Conservation (phyloP, 192 early-diverging fungal genomes). For the Backusella liffmaniae region DNA sequence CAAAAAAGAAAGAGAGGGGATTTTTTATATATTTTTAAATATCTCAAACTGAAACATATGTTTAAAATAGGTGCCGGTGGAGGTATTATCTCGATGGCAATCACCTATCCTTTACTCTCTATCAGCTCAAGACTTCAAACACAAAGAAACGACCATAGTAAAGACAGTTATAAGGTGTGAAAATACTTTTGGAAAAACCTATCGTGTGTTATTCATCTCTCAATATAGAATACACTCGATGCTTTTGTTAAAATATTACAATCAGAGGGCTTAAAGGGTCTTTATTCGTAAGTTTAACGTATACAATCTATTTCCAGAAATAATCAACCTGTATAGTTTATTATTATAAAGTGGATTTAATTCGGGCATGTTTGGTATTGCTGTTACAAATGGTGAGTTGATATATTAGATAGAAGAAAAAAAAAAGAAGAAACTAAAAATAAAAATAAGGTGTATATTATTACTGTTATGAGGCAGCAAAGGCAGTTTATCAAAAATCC, state of each 20-base stretch:
- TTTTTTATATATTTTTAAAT: background rate
- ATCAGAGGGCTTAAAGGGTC: constrained; percentile 82
- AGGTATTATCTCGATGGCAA: constrained; percentile 87
- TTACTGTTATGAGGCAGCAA: constrained; percentile 87
- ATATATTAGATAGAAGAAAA: constrained; percentile 2
- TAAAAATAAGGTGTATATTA: constrained; percentile 50
- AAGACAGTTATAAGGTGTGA: constrained; percentile 60
- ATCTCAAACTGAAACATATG: constrained; percentile 20
- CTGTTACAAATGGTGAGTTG: constrained; percentile 88
- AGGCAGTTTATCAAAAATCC: constrained; percentile 76
- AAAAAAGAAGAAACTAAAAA: background rate
- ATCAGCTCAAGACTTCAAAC: constrained; percentile 81
- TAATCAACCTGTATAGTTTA: background rate
- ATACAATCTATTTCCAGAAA: background rate
- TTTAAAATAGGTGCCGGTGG: constrained; percentile 69
- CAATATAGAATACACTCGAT: constrained; percentile 57
- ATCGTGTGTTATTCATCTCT: background rate
- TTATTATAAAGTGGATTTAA: constrained; percentile 69
- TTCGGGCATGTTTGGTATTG: constrained; percentile 94
- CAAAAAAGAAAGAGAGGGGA: background rate
- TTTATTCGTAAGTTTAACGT: constrained; percentile 74
- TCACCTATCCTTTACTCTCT: constrained; percentile 89
- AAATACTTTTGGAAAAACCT: too few species aligned
- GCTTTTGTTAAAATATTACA: constrained; percentile 85
- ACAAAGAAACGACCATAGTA: constrained; percentile 58